Evolutionary conservation across 345 rosid species (phyloP).

Genomic region (Rhizophora mangle): DNA sequence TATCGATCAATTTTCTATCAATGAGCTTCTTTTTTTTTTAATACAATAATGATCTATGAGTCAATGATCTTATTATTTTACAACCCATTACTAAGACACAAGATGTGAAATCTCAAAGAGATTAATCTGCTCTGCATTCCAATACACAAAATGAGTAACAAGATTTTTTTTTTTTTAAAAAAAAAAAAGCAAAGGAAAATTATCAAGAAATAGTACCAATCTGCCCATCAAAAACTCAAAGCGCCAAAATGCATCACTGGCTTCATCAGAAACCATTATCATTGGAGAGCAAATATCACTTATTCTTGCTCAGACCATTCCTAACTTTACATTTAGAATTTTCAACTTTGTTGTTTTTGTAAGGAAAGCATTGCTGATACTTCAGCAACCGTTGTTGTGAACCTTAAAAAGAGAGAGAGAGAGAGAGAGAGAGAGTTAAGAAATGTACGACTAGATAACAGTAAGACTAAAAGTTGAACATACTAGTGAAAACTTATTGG

Average conservation of each 20-base stretch:
- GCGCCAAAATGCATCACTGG: conserved; percentile 96
- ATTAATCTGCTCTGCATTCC: not conserved
- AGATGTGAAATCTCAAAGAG: too few species aligned
- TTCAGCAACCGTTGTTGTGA: not conserved
- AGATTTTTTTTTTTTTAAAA: too few species aligned
- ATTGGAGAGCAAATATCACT: conserved; percentile 97
- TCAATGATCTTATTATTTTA: not conserved
- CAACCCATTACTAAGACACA: too few species aligned
- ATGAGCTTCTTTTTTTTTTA: too few species aligned
- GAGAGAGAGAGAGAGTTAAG: too few species aligned
- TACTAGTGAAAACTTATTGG: too few species aligned
- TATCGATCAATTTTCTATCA: too few species aligned
- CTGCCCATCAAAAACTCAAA: conserved; percentile 90
- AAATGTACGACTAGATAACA: too few species aligned
- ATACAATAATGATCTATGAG: not conserved
- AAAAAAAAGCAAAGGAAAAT: conserved; percentile 2
- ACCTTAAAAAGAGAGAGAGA: too few species aligned
- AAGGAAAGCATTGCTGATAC: not conserved
- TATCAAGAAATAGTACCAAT: conserved; percentile 52
- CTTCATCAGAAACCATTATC: conserved; percentile 90
- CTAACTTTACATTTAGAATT: not conserved
- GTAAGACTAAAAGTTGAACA: too few species aligned
- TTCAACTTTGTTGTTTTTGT: not conserved
- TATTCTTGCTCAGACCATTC: conserved; percentile 55
- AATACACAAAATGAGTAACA: not conserved